Evolutionary conservation across 345 rosid species (phyloP).

Genomic region (Salix viminalis): DNA sequence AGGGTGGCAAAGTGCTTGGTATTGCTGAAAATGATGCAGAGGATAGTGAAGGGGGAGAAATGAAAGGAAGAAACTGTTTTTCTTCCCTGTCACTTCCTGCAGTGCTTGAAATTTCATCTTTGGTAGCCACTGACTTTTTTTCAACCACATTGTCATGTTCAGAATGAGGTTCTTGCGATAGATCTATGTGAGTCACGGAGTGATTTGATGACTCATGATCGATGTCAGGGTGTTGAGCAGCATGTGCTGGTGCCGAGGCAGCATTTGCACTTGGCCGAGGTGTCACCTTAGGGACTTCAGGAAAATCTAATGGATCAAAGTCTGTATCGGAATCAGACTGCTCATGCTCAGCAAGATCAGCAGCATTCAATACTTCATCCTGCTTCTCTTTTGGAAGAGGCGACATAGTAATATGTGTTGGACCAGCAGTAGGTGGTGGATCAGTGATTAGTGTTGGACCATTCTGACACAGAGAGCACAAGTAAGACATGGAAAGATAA

Average conservation of each 20-base stretch:
- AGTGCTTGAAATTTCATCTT: constrained; percentile 29
- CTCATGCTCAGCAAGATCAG: constrained; percentile 32
- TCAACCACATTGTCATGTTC: constrained; percentile 28
- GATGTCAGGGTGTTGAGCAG: constrained; percentile 14
- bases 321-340: constrained; percentile 55
- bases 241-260: constrained; percentile 38
- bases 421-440: constrained; percentile 49
- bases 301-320: constrained; percentile 55
- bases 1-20: constrained; percentile 16
- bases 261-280: constrained; percentile 34
- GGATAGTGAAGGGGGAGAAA: constrained; percentile 44
- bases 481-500: constrained; percentile 22
- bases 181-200: constrained; percentile 23
- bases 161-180: constrained; percentile 26
- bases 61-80: constrained; percentile 60
- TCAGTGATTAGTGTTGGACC: constrained; percentile 78
- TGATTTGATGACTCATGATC: constrained; percentile 32
- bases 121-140: constrained; percentile 27
- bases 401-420: constrained; percentile 58
- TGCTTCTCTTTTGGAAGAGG: constrained; percentile 71
- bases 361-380: constrained; percentile 35
- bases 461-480: constrained; percentile 42
- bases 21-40: constrained; percentile 28
- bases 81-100: constrained; percentile 32
- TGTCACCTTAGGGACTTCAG: constrained; percentile 63